Evolutionary conservation across 2,329 filamentous ascomycete genomes (phyloP), one percentile per base, ranked within the genome.

Genomic region (Cordyceps militaris): DNA sequence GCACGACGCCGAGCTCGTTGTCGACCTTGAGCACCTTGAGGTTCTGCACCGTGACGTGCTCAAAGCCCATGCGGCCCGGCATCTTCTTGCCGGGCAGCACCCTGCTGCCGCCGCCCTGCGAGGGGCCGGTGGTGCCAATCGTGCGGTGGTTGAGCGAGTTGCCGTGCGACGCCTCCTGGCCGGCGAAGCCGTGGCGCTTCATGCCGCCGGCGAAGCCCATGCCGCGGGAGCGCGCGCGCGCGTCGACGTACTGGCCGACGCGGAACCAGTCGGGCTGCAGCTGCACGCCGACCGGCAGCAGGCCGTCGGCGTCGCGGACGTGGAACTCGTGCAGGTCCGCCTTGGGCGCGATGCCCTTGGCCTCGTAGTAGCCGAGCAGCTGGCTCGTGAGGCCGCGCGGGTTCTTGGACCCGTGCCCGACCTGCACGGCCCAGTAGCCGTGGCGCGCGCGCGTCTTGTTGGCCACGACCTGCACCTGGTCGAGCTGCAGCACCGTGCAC

Each of bases 11-110:
- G 67, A 92, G 87, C 71, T 89, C 87, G 65, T 86, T 82, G 74
- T 97, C 91, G 34, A 96, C 87, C 78, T 91, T 87, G 70, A 99
- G 76, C 55, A 99, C 85, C 74, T 87, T 89, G 65, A 97, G 76
- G 74, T 96, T 97, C 80, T 97, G 92, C 59, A 94, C 81, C 49
- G 94, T 99, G 57, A 91, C 88, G 64, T 84, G 85, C 73, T 96
- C 83, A 63, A 88, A 89, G 62, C 94, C 94, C 94, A 99, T 97
- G 60, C 90, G 85, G 57, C 94, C 94, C 3, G 94, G 85, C 94
- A 99, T 99, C 76, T 91, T 94, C 84, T 99, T 99, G 60, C 94
- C 94, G 0, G 94, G 94, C 69, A 91, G 78, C 24, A 99, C 93
- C 74, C 94, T 85, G 62, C 90, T 95, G 75, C 94, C 94, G 70